A percentile compares a stretch with the other conserved stretches of the same genome.
These are phyloP conservation scores for Nelumbo lutea DNA, from an alignment of 164 flowering plant genomes.

Conservation along the genomic window DNA sequence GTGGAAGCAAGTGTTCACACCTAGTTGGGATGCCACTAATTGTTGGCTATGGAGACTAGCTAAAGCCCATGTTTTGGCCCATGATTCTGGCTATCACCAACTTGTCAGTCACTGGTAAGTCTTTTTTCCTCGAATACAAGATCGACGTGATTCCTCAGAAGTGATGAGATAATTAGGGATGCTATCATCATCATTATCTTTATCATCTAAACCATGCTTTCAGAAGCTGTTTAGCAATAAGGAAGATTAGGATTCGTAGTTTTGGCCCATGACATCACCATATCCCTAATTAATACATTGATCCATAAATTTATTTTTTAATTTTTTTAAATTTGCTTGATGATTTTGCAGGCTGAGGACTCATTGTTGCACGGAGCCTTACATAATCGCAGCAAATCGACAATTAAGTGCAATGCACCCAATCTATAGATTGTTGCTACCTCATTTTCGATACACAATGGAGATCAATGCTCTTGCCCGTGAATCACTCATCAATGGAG, in stretches of 20 bases:
- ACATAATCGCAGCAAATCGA: slow-evolving; percentile 27
- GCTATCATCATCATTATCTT: too few relatives aligned
- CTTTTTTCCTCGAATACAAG: background rate
- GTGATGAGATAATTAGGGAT: too few relatives aligned
- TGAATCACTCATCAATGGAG: slow-evolving; percentile 17
- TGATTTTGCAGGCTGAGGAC: slow-evolving; percentile 28
- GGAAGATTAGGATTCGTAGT: too few relatives aligned
- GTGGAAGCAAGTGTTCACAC: slow-evolving; percentile 24
- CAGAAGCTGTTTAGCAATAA: too few relatives aligned
- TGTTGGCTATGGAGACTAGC: slow-evolving; percentile 39
- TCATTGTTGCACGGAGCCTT: slow-evolving; percentile 21
- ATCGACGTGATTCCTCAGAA: too few relatives aligned
- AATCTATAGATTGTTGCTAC: slow-evolving; percentile 9
- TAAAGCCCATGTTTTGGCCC: slow-evolving; percentile 39
- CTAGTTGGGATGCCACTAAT: slow-evolving; percentile 20
- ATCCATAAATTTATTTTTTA: too few relatives aligned
- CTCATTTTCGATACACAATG: slow-evolving; percentile 20
- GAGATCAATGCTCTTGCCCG: slow-evolving; percentile 21
- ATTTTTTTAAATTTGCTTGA: too few relatives aligned
- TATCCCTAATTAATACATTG: too few relatives aligned
- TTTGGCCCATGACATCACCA: too few relatives aligned
- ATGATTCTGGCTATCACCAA: slow-evolving; percentile 37
- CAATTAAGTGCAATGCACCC: slow-evolving; percentile 28
- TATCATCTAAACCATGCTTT: too few relatives aligned
- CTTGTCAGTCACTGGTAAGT: slow-evolving; percentile 34